Conservation (phyloP, 495 filamentous ascomycete genomes). For the Talaromyces borbonicus region DNA sequence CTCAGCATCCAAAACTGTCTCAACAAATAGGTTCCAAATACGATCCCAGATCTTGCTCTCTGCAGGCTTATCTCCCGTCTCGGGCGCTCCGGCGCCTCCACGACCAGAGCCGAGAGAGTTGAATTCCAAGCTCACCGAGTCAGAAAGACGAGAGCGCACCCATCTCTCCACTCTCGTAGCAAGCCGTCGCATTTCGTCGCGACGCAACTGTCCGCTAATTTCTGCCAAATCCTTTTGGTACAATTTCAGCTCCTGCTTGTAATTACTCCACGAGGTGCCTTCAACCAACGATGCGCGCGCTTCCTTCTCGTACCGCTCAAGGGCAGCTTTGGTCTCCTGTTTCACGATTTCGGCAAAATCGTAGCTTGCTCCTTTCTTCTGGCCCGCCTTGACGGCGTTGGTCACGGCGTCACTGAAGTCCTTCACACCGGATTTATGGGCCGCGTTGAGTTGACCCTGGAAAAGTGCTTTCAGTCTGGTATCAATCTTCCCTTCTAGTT, state of each 20-base stretch:
- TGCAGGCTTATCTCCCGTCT: conserved; percentile 57
- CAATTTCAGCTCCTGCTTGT: conserved; percentile 49
- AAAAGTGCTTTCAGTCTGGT: conserved; percentile 77
- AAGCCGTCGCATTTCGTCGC: conserved; percentile 91
- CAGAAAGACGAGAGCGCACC: conserved; percentile 77
- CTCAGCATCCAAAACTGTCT: conserved; percentile 80
- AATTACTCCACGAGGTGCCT: conserved; percentile 73
- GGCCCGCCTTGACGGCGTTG: conserved; percentile 72
- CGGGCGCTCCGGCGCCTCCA: conserved; percentile 69
- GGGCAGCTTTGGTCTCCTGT: conserved; percentile 61
- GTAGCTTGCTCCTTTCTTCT: conserved; percentile 80
- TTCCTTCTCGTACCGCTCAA: conserved; percentile 68
- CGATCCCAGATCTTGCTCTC: conserved; percentile 95
- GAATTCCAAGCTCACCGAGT: conserved; percentile 87
- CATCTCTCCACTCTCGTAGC: conserved; percentile 85
- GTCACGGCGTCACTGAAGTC: conserved; percentile 81
- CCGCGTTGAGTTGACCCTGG: conserved; percentile 72
- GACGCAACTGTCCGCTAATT: conserved; percentile 68
- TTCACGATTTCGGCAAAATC: conserved; percentile 94
- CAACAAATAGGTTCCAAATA: conserved; percentile 78
- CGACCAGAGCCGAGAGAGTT: conserved; percentile 85
- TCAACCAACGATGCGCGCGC: conserved; percentile 64
- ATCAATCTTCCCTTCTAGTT: conserved; percentile 81
- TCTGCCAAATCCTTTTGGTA: conserved; percentile 78
- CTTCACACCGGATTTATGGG: conserved; percentile 81